These are phyloP conservation scores for Alternaria triticimaculans DNA, from an alignment of 2,329 filamentous ascomycete species.

Conservation along the genomic window DNA sequence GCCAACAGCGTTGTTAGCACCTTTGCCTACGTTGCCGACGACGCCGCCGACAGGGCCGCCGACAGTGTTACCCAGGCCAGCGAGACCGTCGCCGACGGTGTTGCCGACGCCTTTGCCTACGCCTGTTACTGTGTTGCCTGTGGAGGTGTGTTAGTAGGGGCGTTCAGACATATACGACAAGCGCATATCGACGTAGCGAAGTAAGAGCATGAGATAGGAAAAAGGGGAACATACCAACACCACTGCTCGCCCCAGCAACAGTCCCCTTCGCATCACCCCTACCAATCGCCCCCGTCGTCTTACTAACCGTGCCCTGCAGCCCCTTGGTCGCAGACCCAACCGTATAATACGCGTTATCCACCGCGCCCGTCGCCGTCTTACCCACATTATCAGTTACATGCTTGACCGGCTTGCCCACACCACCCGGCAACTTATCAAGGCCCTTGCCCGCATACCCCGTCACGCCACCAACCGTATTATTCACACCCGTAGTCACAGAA, in stretches of 20 bases:
- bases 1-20: conserved; percentile 50
- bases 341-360: conserved; percentile 51
- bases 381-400: conserved; percentile 51
- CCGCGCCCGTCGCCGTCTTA: conserved; percentile 51
- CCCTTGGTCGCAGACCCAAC: conserved; percentile 50
- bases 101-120: conserved; percentile 44
- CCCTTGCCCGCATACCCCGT: conserved; percentile 49
- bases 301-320: conserved; percentile 52
- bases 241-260: conserved; percentile 47
- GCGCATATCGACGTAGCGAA: background rate
- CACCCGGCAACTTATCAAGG: conserved; percentile 42
- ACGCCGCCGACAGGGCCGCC: conserved; percentile 51
- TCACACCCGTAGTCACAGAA: conserved; percentile 47
- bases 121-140: conserved; percentile 48
- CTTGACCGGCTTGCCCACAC: conserved; percentile 47
- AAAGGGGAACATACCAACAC: conserved; percentile 28
- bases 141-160: background rate
- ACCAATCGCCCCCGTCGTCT: conserved; percentile 53
- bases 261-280: conserved; percentile 51
- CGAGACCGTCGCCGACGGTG: conserved; percentile 48
- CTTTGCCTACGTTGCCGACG: conserved; percentile 52
- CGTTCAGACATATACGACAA: background rate
- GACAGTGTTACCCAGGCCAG: conserved; percentile 47
- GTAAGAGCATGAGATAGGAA: too few species aligned
- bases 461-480: conserved; percentile 44